Conservation (phyloP, 1,284 basidiomycete genomes). For the Heimioporus punctisporus region DNA sequence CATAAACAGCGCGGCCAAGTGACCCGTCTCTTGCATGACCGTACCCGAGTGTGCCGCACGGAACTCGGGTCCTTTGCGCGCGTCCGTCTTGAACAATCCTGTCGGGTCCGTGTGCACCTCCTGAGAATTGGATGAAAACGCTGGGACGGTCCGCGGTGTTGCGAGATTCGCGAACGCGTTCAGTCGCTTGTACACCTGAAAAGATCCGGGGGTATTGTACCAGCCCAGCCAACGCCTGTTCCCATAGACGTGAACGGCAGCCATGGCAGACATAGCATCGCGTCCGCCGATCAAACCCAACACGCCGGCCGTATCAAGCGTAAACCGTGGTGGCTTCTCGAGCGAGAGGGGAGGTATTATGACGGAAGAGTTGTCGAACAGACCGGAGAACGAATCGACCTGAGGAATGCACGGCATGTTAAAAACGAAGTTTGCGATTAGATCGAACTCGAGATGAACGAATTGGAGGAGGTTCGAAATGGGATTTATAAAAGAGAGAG, state of each 20-base stretch:
- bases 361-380: not conserved
- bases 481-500: too few species aligned
- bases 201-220: slow-evolving; percentile 32
- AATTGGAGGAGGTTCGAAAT: too few species aligned
- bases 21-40: slow-evolving; percentile 18
- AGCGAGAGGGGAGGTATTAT: slow-evolving; percentile 1
- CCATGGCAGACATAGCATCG: slow-evolving; percentile 25
- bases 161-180: slow-evolving; percentile 16
- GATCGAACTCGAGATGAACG: too few species aligned
- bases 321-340: slow-evolving; percentile 2
- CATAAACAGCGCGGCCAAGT: slow-evolving; percentile 19
- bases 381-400: not conserved
- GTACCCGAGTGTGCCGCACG: slow-evolving; percentile 25
- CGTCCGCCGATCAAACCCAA: slow-evolving; percentile 23
- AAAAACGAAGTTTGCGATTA: too few species aligned
- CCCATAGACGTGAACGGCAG: slow-evolving; percentile 22
- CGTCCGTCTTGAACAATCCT: slow-evolving; percentile 15
- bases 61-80: slow-evolving; percentile 18
- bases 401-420: not conserved
- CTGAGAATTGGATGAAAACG: slow-evolving; percentile 1
- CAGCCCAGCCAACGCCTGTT: slow-evolving; percentile 28
- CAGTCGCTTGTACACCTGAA: slow-evolving; percentile 21
- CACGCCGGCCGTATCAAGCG: slow-evolving; percentile 12
- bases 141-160: slow-evolving; percentile 6
- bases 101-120: slow-evolving; percentile 16